Base-by-base conservation (phyloP, 179 eudicot species). In the Carnegiea gigantea region DNA sequence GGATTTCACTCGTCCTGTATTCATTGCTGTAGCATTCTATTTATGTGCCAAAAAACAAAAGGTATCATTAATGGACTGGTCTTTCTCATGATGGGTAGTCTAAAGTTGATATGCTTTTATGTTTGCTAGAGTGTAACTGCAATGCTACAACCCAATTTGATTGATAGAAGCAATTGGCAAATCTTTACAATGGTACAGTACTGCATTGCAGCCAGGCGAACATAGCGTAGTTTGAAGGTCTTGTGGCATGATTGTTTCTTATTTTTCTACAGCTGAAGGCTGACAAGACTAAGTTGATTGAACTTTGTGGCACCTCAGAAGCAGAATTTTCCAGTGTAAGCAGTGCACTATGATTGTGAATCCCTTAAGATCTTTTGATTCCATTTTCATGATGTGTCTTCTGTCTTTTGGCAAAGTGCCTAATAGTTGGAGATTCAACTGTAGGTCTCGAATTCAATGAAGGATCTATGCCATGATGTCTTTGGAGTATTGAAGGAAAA, bases 231-330 rank as follows among this genome's bases (percentile, higher is more conserved):
- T 5, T 30, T 21, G 9, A 70, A 36, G 2, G 20, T 36, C 23
- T 11, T 0, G 23, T 20, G 21, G n/a, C 62, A 26, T 73, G 70
- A 67, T 80, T 33, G 76, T 49, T 74, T 49, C 4, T 73, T 51
- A 23, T 43, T 82, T 72, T 46, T 79, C 60, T 43, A 77, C 93
- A 95, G 99, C 97, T 95, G 70, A 95, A 92, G 89, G 97, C 88
- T 36, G 99, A 95, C 82, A 95, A 92, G 78, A 23, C 85, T 38
- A 94, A 92, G 92, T 86, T 95, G 83, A 90, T 94, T 49, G 99
- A 95, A 82, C 90, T 95, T 73, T 92, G 95, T 82, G 99, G 99
- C 36, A 89, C 99, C 53, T 92, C 98, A 21, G 98, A 94, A 81
- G 84, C 90, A 60, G 98, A 95, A 83, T 95, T 94, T 89, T 81